A percentile compares a stretch with the other conserved stretches of the same genome.
phyloP scores from a whole-genome alignment of 805 yeast genomes.

The Saccharomyces paradoxus region DNA sequence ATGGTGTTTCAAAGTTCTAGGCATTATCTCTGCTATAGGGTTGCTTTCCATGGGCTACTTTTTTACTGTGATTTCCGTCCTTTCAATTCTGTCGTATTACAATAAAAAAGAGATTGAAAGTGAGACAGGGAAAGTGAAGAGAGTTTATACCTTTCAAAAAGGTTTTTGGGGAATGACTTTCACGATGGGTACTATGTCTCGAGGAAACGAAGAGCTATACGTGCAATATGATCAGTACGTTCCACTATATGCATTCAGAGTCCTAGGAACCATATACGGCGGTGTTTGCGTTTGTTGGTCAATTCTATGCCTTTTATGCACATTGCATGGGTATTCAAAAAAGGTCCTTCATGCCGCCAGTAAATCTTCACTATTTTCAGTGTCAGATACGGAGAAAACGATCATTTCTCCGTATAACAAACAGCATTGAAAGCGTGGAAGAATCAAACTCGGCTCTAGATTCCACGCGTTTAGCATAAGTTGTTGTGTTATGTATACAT shows the following conservation, averaged over 20 bases:
- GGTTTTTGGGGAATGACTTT: conserved; percentile 83
- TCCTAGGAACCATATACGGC: conserved; percentile 55
- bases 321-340: conserved; percentile 2
- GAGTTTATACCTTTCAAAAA: conserved; percentile 36
- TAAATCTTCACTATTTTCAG: background rate
- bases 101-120: conserved; percentile 18
- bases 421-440: background rate
- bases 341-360: background rate
- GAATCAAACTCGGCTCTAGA: background rate
- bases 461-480: background rate
- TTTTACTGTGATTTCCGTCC: conserved; percentile 39
- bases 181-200: conserved; percentile 78
- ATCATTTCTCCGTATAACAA: background rate
- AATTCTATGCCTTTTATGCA: conserved; percentile 31
- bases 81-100: conserved; percentile 20
- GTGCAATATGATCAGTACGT: conserved; percentile 32
- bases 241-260: conserved; percentile 47
- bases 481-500: background rate
- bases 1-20: conserved; percentile 28
- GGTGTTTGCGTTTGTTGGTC: conserved; percentile 42
- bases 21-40: conserved; percentile 37
- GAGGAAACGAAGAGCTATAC: conserved; percentile 49
- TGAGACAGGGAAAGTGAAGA: conserved; percentile 9
- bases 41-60: conserved; percentile 51
- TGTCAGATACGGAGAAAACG: background rate